Conservation (phyloP, 805 yeast species). For the Metschnikowia matae region DNA sequence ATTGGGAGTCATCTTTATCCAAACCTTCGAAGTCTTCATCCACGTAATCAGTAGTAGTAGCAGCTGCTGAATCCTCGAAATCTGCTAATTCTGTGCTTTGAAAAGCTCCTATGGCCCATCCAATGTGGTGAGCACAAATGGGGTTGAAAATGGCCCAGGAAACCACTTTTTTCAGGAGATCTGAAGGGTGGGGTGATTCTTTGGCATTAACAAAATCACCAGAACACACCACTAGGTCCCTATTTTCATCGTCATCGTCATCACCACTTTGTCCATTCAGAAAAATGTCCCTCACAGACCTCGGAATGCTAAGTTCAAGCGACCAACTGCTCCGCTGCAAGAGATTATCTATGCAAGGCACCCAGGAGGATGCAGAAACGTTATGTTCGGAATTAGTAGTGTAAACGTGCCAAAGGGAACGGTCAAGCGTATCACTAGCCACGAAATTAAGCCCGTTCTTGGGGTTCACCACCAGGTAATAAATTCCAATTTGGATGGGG, state of each 20-base stretch:
- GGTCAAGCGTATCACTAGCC: conserved; percentile 50
- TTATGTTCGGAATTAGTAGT: conserved; percentile 77
- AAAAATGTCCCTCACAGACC: conserved; percentile 64
- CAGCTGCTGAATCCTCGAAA: conserved; percentile 27
- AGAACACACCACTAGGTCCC: conserved; percentile 61
- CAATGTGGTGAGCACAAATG: conserved; percentile 88
- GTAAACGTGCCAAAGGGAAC: conserved; percentile 74
- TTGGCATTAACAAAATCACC: conserved; percentile 64
- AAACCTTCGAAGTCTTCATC: conserved; percentile 24
- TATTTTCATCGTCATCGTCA: conserved; percentile 42
- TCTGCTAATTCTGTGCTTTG: conserved; percentile 55
- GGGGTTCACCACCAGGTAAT: conserved; percentile 61
- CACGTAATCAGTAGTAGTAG: conserved; percentile 26
- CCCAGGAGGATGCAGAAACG: conserved; percentile 91
- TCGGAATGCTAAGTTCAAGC: conserved; percentile 77
- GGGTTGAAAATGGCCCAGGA: conserved; percentile 76
- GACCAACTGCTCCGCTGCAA: conserved; percentile 94
- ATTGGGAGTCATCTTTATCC: conserved; percentile 28
- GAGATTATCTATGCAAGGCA: conserved; percentile 88
- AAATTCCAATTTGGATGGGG: conserved; percentile 69
- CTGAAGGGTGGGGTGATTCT: conserved; percentile 73
- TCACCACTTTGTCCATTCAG: neutral
- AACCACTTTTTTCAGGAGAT: conserved; percentile 68
- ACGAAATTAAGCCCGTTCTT: conserved; percentile 73
- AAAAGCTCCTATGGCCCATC: conserved; percentile 93